Conservation (phyloP, 805 yeast species). For the Metschnikowia amazonensis region DNA sequence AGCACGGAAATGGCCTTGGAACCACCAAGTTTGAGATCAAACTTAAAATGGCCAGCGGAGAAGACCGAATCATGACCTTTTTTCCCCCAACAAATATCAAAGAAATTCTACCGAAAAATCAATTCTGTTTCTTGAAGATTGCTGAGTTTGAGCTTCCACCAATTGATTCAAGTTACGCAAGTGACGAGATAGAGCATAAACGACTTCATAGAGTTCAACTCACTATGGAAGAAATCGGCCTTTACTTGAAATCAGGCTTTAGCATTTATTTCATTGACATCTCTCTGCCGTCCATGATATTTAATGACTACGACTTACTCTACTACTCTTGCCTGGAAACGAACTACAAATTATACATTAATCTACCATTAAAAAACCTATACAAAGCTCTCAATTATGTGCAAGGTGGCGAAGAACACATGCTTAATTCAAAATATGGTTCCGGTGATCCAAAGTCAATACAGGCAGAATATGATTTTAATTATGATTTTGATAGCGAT, state of each 20-base stretch:
- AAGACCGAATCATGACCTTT: constrained; percentile 34
- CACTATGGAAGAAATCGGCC: constrained; percentile 55
- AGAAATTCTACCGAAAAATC: constrained; percentile 52
- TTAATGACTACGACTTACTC: constrained; percentile 42
- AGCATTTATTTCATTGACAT: constrained; percentile 43
- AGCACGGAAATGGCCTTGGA: constrained; percentile 54
- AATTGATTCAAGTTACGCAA: not conserved
- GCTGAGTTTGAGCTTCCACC: constrained; percentile 44
- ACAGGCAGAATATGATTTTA: constrained; percentile 19
- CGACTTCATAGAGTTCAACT: constrained; percentile 38
- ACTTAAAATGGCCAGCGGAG: constrained; percentile 25
- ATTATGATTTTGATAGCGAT: constrained; percentile 8
- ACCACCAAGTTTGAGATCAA: constrained; percentile 52
- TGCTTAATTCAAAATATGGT: constrained; percentile 16
- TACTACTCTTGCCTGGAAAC: constrained; percentile 40
- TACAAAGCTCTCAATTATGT: constrained; percentile 44
- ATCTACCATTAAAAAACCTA: constrained; percentile 43
- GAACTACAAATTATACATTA: constrained; percentile 41
- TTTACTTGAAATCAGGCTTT: constrained; percentile 51
- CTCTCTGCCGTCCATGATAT: constrained; percentile 37
- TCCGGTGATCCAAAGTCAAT: constrained; percentile 17
- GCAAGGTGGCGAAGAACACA: constrained; percentile 26
- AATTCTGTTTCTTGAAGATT: constrained; percentile 46
- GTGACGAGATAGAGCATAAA: constrained; percentile 10
- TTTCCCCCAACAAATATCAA: constrained; percentile 57